Conservation (phyloP, 1,284 basidiomycete species). For the Cyathus olla region DNA sequence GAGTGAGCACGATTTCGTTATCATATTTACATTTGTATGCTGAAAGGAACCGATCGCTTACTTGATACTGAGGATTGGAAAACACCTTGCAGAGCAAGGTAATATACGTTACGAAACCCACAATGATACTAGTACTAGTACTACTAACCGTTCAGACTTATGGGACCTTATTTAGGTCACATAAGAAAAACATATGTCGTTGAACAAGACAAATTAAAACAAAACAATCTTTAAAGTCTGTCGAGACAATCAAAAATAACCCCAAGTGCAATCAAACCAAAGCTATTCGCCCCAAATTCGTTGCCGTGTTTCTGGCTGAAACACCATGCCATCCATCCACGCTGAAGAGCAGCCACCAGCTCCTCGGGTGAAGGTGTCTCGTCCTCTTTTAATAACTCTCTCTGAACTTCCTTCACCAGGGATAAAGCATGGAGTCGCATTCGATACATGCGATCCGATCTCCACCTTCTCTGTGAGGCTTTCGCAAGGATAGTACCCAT, state of each 20-base stretch:
- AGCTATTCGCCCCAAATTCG: slow-evolving; percentile 73
- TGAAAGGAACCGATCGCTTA: too few relatives aligned
- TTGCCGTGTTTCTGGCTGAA: slow-evolving; percentile 56
- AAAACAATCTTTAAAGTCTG: too few relatives aligned
- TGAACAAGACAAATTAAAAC: too few relatives aligned
- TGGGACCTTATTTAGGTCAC: too few relatives aligned
- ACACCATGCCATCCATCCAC: slow-evolving; percentile 75
- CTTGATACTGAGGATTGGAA: too few relatives aligned
- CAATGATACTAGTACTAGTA: too few relatives aligned
- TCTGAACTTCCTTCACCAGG: slow-evolving; percentile 64
- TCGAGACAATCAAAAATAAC: slow-evolving; percentile 71
- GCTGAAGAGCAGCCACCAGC: slow-evolving; percentile 55
- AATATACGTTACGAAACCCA: too few relatives aligned
- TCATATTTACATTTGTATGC: too few relatives aligned
- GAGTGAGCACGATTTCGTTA: too few relatives aligned
- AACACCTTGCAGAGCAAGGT: too few relatives aligned
- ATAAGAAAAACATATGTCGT: too few relatives aligned
- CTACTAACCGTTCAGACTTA: too few relatives aligned
- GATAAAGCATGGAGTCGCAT: slow-evolving; percentile 70
- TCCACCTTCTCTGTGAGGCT: slow-evolving; percentile 68
- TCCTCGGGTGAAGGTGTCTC: slow-evolving; percentile 28
- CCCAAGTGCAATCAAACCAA: slow-evolving; percentile 72
- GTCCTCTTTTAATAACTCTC: slow-evolving; percentile 51
- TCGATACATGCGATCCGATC: slow-evolving; percentile 68
- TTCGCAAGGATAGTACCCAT: slow-evolving; percentile 79